phyloP scores from a whole-genome alignment of 371 early-diverging fungal genomes.

The Pancytospora philotis region DNA sequence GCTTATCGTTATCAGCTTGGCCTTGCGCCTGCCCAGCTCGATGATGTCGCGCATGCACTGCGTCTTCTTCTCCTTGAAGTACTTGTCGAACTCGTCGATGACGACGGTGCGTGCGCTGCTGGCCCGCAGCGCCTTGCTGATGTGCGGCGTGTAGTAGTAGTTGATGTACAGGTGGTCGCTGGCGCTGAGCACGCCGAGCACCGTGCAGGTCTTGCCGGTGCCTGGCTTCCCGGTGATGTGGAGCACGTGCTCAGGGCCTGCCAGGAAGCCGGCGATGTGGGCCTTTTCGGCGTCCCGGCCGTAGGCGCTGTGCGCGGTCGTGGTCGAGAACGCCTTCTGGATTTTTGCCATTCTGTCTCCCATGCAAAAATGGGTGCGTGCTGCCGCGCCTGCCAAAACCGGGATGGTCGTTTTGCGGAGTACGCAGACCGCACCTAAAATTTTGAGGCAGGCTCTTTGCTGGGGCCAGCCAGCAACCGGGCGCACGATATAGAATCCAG shows the following conservation, averaged over 20 bases:
- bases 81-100: slow-evolving; percentile 57
- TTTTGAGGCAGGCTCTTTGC: too few species aligned
- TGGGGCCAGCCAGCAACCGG: too few species aligned
- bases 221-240: slow-evolving; percentile 56
- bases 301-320: slow-evolving; percentile 21
- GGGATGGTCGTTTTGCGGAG: too few species aligned
- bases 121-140: slow-evolving; percentile 10
- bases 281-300: slow-evolving; percentile 33
- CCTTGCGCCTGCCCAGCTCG: slow-evolving; percentile 10
- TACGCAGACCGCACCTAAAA: too few species aligned
- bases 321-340: background rate
- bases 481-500: too few species aligned
- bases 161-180: slow-evolving; percentile 35
- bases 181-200: slow-evolving; percentile 5
- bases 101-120: slow-evolving; percentile 19
- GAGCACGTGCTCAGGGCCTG: slow-evolving; percentile 17
- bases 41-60: slow-evolving; percentile 22
- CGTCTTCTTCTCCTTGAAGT: slow-evolving; percentile 32
- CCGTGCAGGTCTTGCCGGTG: slow-evolving; percentile 50
- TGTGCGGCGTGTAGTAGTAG: slow-evolving; percentile 22
- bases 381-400: too few species aligned
- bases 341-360: slow-evolving; percentile 1
- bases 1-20: slow-evolving; percentile 48
- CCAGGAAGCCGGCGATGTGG: slow-evolving; percentile 41
- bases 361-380: too few species aligned